Conservation (phyloP, 1,284 basidiomycete species). For the Cystobasidium sp. region DNA sequence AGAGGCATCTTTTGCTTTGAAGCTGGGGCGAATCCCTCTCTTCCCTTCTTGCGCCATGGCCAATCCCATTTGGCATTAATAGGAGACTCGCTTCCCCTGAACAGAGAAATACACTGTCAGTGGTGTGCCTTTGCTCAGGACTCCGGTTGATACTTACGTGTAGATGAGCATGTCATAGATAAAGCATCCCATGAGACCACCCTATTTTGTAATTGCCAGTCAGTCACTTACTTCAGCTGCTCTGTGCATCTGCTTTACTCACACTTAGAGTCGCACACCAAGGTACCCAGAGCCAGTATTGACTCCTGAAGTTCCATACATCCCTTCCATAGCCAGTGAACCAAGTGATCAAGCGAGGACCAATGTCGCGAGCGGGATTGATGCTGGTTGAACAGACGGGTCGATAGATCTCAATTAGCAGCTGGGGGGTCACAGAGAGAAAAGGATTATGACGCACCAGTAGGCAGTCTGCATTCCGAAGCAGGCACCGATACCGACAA, state of each 20-base stretch:
- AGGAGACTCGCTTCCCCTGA: slow-evolving; percentile 37
- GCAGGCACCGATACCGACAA: slow-evolving; percentile 49
- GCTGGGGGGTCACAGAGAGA: background rate
- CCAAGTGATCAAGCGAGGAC: slow-evolving; percentile 52
- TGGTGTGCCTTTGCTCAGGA: background rate
- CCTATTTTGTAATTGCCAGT: slow-evolving; percentile 20
- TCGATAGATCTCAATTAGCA: background rate
- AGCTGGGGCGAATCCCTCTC: slow-evolving; percentile 28
- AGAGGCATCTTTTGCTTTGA: slow-evolving; percentile 39
- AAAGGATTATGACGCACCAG: slow-evolving; percentile 48
- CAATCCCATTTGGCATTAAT: slow-evolving; percentile 38
- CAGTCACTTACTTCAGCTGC: background rate
- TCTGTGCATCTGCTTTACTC: background rate
- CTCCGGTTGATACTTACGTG: background rate
- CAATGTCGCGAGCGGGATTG: slow-evolving; percentile 51
- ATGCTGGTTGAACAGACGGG: slow-evolving; percentile 5
- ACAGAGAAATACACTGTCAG: background rate
- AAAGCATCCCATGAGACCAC: slow-evolving; percentile 45
- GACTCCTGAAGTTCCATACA: slow-evolving; percentile 42
- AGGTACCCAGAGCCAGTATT: slow-evolving; percentile 35
- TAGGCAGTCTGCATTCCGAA: slow-evolving; percentile 40
- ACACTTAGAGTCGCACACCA: slow-evolving; percentile 24
- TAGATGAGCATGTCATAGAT: slow-evolving; percentile 50
- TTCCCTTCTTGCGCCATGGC: slow-evolving; percentile 38
- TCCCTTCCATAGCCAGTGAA: slow-evolving; percentile 50